phyloP scores from a whole-genome alignment of 371 early-diverging fungal genomes.

The Haplosporangium sp. region DNA sequence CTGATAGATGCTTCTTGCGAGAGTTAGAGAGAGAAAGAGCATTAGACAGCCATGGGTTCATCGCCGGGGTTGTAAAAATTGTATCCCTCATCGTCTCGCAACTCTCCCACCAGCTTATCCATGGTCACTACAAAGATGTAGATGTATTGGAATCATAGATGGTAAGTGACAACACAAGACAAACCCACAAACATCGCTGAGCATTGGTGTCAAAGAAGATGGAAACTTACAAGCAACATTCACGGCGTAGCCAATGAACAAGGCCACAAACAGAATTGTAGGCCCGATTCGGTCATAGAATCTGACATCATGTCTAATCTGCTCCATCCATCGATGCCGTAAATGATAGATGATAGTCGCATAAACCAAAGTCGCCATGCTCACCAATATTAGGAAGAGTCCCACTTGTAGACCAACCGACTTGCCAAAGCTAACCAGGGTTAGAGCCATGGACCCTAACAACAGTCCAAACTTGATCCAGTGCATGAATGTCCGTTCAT shows the following conservation, averaged over 20 bases:
- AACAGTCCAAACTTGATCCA: constrained; percentile 88
- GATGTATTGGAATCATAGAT: no score
- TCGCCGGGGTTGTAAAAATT: constrained; percentile 17
- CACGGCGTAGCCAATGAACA: constrained; percentile 40
- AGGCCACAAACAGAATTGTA: constrained; percentile 25
- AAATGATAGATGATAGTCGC: constrained; percentile 32
- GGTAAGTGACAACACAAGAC: no score
- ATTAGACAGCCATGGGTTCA: constrained; percentile 21
- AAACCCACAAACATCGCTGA: no score
- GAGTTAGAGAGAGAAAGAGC: no score
- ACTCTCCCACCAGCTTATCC: constrained; percentile 14
- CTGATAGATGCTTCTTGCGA: no score
- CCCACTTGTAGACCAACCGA: constrained; percentile 58
- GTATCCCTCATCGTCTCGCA: constrained; percentile 11
- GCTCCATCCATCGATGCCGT: constrained; percentile 40
- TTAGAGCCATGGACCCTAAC: constrained; percentile 81
- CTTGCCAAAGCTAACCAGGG: constrained; percentile 82
- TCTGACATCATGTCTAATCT: constrained; percentile 20
- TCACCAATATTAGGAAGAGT: constrained; percentile 30
- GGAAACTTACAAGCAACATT: constrained; percentile 38
- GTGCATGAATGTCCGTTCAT: constrained; percentile 92
- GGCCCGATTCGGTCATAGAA: constrained; percentile 44
- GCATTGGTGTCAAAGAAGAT: not conserved
- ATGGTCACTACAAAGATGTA: constrained; percentile 23
- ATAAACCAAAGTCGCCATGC: constrained; percentile 35